These are phyloP conservation scores for Hericium alpestre DNA, from an alignment of 768 basidiomycete species.

Conservation along the genomic window DNA sequence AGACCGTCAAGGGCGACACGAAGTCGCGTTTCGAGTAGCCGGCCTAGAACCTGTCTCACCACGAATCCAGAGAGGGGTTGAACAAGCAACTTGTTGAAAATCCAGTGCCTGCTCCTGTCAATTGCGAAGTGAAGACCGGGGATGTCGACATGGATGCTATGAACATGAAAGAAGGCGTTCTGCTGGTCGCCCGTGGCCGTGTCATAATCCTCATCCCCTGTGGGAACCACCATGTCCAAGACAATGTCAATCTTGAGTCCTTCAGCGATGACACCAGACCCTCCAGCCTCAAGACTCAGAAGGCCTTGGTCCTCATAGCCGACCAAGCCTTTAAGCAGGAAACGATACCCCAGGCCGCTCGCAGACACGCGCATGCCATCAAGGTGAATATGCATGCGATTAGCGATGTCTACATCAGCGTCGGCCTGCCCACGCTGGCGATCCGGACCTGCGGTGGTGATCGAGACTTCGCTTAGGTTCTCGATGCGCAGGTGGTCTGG, in stretches of 20 bases:
- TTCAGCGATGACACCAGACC: background rate
- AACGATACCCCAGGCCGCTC: slow-evolving; percentile 16
- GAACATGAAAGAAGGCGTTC: slow-evolving; percentile 12
- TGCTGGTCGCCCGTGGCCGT: background rate
- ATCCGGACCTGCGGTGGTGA: slow-evolving; percentile 10
- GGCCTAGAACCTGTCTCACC: slow-evolving; percentile 5
- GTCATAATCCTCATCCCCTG: slow-evolving; percentile 5
- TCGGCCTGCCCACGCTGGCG: background rate
- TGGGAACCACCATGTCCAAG: slow-evolving; percentile 7
- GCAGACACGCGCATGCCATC: slow-evolving; percentile 18
- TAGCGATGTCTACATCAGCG: slow-evolving; percentile 1
- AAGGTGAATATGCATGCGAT: slow-evolving; percentile 12
- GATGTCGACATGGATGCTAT: slow-evolving; percentile 14
- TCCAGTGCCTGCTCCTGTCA: slow-evolving; percentile 17
- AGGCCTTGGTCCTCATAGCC: slow-evolving; percentile 20
- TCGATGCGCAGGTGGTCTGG: slow-evolving; percentile 16
- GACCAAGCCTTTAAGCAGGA: slow-evolving; percentile 13
- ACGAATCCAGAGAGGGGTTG: slow-evolving; percentile 17
- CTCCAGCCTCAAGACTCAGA: slow-evolving; percentile 11
- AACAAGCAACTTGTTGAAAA: slow-evolving; percentile 18
- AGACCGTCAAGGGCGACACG: slow-evolving; percentile 8
- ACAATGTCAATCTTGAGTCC: slow-evolving; percentile 4
- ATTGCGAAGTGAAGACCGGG: slow-evolving; percentile 14
- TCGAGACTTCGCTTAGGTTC: slow-evolving; percentile 15
- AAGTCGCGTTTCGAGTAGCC: slow-evolving; percentile 14